Evolutionary conservation across 176 grass and related monocot genomes (phyloP), one percentile per base, ranked within the genome.

Genomic region (Zea mays): DNA sequence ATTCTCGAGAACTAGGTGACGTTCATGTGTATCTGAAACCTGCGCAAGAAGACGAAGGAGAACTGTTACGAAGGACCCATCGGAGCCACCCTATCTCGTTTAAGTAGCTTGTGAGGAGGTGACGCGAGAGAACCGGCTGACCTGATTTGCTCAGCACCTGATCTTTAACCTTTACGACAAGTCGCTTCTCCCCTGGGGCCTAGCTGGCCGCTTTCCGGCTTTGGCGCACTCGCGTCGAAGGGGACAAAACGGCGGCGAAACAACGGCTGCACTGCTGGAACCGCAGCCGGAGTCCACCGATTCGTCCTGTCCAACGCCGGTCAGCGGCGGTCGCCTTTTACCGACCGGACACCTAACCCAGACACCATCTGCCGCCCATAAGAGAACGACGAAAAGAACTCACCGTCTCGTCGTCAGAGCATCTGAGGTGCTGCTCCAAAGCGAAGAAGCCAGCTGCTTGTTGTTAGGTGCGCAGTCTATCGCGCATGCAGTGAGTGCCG

Each of bases 401-500:
- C 17, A n/a, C n/a, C 52, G 17, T 52, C 16, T 11, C 35, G 13
- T 11, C 35, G 13, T 71, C 17, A 12, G 13, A 62, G 4, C 77
- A 27, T 64, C 9, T 62, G 2, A 19, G 43, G 5, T 14, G 3
- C n/a, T 41, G 8, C 20, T 85, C 47, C 75, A 65, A 27, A 3
- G 4, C 57, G 1, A 39, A 27, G 27, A 27, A 56, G 17, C 52
- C n/a, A 76, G 61, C 39, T 58, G 14, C 35, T 27, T 16, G 73
- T 0, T 0, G 71, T 80, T 84, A 36, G 71, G 81, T 88, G 57
- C 64, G 56, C 6, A 34, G 56, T 80, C 86, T 65, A 76, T 75
- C 44, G 59, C 58, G 57, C 58, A 48, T 47, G 57, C 58, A 48
- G 13, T 14, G 44, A 68, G 19, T 34, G 44, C 6, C 34, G 2